phyloP scores from a whole-genome alignment of 2,329 filamentous ascomycete species.

The Neopestalotiopsis rosae region DNA sequence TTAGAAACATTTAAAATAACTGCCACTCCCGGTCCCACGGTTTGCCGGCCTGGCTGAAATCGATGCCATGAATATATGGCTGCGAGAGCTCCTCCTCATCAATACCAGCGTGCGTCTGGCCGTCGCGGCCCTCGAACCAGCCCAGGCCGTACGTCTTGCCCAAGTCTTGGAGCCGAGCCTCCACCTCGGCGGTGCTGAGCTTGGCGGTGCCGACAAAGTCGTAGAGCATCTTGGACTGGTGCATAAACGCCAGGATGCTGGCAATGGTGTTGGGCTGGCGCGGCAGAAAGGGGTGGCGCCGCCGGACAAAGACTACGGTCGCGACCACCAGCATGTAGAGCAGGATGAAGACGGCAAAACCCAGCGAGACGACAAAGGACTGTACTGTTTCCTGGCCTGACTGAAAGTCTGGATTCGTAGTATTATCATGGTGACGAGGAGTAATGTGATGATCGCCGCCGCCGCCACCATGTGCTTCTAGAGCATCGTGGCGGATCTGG shows the following conservation, averaged over 20 bases:
- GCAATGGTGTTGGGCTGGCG: constrained; percentile 81
- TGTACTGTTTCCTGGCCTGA: constrained; percentile 63
- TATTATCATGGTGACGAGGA: constrained; percentile 15
- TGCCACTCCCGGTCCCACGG: constrained; percentile 55
- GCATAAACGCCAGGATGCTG: constrained; percentile 76
- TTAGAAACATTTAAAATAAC: constrained; percentile 28
- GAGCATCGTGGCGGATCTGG: constrained; percentile 24
- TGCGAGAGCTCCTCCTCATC: constrained; percentile 76
- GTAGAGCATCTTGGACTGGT: constrained; percentile 81
- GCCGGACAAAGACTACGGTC: constrained; percentile 62
- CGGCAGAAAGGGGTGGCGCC: constrained; percentile 74
- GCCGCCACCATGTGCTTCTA: constrained; percentile 16
- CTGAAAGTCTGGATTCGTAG: constrained; percentile 40
- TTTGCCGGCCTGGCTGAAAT: constrained; percentile 53
- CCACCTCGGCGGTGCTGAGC: constrained; percentile 66
- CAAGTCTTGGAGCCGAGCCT: constrained; percentile 59
- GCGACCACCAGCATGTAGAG: constrained; percentile 67
- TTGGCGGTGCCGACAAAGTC: constrained; percentile 75
- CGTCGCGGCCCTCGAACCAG: constrained; percentile 78
- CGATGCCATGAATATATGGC: constrained; percentile 68
- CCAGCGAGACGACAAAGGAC: constrained; percentile 72
- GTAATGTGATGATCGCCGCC: constrained; percentile 19
- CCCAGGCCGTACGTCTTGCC: constrained; percentile 76
- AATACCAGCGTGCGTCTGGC: constrained; percentile 75
- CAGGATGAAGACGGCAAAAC: constrained; percentile 67